Conservation (phyloP, 495 filamentous ascomycete genomes). For the Hypoxylon lenormandii region DNA sequence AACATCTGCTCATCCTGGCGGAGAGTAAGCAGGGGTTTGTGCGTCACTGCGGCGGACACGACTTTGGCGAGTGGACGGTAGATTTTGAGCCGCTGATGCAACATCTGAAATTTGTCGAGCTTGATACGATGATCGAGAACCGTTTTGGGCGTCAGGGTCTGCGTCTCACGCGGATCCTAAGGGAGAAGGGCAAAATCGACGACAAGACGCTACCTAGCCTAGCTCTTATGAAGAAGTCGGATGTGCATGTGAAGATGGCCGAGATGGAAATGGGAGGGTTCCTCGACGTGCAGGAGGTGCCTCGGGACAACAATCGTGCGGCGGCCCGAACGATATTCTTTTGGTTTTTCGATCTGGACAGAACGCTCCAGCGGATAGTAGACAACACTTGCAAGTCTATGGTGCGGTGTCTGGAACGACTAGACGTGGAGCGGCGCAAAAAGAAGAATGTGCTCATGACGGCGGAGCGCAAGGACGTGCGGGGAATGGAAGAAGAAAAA, state of each 20-base stretch:
- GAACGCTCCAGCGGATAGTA: constrained; percentile 72
- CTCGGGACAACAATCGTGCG: constrained; percentile 79
- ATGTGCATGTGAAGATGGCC: constrained; percentile 81
- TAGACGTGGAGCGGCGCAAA: constrained; percentile 75
- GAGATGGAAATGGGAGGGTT: constrained; percentile 84
- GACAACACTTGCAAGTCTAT: constrained; percentile 88
- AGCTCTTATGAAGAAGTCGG: constrained; percentile 79
- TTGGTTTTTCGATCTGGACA: constrained; percentile 86
- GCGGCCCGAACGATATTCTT: constrained; percentile 84
- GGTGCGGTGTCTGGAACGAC: constrained; percentile 82
- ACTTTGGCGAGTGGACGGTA: constrained; percentile 79
- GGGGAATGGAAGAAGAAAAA: constrained; percentile 80
- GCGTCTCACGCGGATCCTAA: constrained; percentile 82
- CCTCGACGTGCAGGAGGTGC: constrained; percentile 90
- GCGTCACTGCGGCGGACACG: constrained; percentile 65
- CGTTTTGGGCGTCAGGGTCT: constrained; percentile 79
- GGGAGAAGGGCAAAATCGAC: constrained; percentile 87
- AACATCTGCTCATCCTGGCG: constrained; percentile 79
- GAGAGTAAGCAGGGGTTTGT: constrained; percentile 78
- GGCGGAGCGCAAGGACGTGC: constrained; percentile 82
- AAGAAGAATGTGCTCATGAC: constrained; percentile 76
- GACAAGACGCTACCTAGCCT: constrained; percentile 83
- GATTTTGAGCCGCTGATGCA: constrained; percentile 77
- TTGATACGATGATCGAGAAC: constrained; percentile 80
- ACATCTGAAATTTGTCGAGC: constrained; percentile 74